A percentile compares a stretch with the other conserved stretches of the same genome.
phyloP scores from a whole-genome alignment of 2,329 filamentous ascomycete species.

The Neonectria neomacrospora region DNA sequence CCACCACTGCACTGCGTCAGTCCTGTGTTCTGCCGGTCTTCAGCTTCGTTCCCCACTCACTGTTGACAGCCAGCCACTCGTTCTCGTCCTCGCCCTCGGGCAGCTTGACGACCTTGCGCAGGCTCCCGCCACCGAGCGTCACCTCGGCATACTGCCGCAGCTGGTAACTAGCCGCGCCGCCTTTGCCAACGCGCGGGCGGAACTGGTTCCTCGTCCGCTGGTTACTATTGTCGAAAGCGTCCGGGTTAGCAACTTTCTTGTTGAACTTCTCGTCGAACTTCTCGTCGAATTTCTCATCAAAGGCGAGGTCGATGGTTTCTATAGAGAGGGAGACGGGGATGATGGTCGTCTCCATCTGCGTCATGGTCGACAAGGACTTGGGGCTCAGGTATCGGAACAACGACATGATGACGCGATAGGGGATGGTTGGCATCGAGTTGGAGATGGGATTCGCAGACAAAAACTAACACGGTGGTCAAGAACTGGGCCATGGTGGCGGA shows the following conservation, averaged over 20 bases:
- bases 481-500: slow-evolving; percentile 53
- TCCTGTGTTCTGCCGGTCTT: background rate
- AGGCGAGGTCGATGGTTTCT: slow-evolving; percentile 23
- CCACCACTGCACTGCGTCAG: slow-evolving; percentile 75
- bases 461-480: slow-evolving; percentile 57
- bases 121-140: slow-evolving; percentile 91
- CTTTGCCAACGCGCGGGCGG: slow-evolving; percentile 88
- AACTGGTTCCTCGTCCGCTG: slow-evolving; percentile 91
- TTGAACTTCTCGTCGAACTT: slow-evolving; percentile 24
- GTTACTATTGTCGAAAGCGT: slow-evolving; percentile 67
- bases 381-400: slow-evolving; percentile 50
- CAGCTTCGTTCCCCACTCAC: slow-evolving; percentile 60
- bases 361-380: slow-evolving; percentile 48
- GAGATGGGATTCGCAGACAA: background rate
- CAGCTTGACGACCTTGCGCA: slow-evolving; percentile 95
- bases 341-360: slow-evolving; percentile 46
- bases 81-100: slow-evolving; percentile 98
- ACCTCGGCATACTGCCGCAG: slow-evolving; percentile 98
- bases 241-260: slow-evolving; percentile 46
- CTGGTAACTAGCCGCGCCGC: slow-evolving; percentile 88
- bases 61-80: slow-evolving; percentile 98
- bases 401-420: slow-evolving; percentile 29
- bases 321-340: slow-evolving; percentile 44
- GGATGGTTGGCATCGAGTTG: slow-evolving; percentile 5
- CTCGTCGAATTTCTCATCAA: slow-evolving; percentile 29